phyloP scores from a whole-genome alignment of 306 rosid genomes.

The Pyrus betulifolia region DNA sequence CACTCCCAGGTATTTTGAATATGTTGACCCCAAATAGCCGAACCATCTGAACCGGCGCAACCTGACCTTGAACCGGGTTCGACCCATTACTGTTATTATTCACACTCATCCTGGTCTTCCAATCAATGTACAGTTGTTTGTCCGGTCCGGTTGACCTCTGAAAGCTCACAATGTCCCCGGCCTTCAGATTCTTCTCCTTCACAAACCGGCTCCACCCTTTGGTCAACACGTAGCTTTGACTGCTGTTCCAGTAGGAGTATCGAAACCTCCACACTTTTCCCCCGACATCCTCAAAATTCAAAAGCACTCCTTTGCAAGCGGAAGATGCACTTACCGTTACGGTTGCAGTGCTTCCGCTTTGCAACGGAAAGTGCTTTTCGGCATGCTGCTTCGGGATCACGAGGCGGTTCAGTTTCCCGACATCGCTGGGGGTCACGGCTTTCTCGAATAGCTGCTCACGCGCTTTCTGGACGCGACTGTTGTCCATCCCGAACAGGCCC shows the following conservation, averaged over 20 bases:
- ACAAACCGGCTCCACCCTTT: slow-evolving; percentile 99
- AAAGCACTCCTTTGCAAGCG: slow-evolving; percentile 49
- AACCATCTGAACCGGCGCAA: slow-evolving; percentile 57
- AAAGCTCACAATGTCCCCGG: slow-evolving; percentile 84
- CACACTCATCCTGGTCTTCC: slow-evolving; percentile 32
- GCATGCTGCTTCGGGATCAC: slow-evolving; percentile 98
- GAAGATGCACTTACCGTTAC: background rate
- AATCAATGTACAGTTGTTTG: slow-evolving; percentile 66
- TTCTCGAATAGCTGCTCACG: slow-evolving; percentile 85
- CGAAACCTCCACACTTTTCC: slow-evolving; percentile 97
- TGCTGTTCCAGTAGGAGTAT: slow-evolving; percentile 95
- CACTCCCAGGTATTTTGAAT: slow-evolving; percentile 45
- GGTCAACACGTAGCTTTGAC: slow-evolving; percentile 90
- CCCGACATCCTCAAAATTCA: slow-evolving; percentile 80
- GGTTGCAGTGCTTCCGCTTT: slow-evolving; percentile 14
- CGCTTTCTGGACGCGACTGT: slow-evolving; percentile 16
- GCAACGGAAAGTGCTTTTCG: slow-evolving; percentile 86
- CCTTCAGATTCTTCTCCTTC: slow-evolving; percentile 73
- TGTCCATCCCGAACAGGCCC: background rate
- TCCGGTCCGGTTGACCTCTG: slow-evolving; percentile 69
- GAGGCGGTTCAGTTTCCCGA: slow-evolving; percentile 76
- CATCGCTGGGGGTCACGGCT: slow-evolving; percentile 90
- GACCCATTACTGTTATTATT: background rate
- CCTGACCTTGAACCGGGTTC: slow-evolving; percentile 8
- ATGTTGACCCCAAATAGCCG: slow-evolving; percentile 93